Evolutionary conservation across 305 asterid species (phyloP).

Genomic region (Fraxinus ornus): DNA sequence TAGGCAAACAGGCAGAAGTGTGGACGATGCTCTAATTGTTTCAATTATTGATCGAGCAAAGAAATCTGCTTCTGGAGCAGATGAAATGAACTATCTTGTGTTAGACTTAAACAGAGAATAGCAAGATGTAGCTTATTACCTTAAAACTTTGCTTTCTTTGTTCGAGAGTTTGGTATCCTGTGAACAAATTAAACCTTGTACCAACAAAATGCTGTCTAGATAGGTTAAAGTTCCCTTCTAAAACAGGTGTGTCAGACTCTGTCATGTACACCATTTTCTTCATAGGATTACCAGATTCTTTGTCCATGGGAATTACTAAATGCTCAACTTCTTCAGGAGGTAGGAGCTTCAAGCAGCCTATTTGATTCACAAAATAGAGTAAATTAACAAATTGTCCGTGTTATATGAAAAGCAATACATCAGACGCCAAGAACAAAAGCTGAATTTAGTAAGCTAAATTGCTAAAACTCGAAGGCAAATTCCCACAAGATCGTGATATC

Average conservation of each 20-base stretch:
- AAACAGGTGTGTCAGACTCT: conserved; percentile 38
- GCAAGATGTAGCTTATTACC: conserved; percentile 43
- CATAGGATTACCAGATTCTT: conserved; percentile 41
- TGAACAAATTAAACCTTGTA: conserved; percentile 75
- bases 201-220: conserved; percentile 40
- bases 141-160: conserved; percentile 74
- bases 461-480: neutral
- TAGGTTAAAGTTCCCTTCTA: conserved; percentile 39
- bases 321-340: conserved; percentile 76
- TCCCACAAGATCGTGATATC: neutral
- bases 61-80: conserved; percentile 9
- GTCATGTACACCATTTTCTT: conserved; percentile 51
- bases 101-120: neutral
- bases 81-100: neutral
- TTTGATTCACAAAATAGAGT: conserved; percentile 17
- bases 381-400: conserved; percentile 7
- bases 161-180: conserved; percentile 81
- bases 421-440: conserved; percentile 1
- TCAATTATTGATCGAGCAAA: neutral
- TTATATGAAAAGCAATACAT: neutral
- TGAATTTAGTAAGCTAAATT: too few species aligned
- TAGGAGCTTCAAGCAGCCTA: conserved; percentile 82
- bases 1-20: neutral
- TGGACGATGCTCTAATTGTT: conserved; percentile 15
- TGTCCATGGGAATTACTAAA: conserved; percentile 56